Conservation (phyloP, 768 basidiomycete genomes). For the Pleurotus djamor region DNA sequence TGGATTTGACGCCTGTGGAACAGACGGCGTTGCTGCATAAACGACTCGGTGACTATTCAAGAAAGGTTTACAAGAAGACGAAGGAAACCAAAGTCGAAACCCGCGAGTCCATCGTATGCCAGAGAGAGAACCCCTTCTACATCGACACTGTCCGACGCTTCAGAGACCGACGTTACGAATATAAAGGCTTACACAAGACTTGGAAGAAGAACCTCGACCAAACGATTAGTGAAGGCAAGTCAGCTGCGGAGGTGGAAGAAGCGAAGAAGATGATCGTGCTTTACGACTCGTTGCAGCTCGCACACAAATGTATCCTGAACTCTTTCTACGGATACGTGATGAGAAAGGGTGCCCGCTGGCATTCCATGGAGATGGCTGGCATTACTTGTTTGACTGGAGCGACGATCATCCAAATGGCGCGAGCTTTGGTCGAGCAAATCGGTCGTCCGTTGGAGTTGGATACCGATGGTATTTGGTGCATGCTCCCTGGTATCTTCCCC, state of each 20-base stretch:
- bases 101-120: conserved; percentile 94
- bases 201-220: conserved; percentile 98
- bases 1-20: conserved; percentile 80
- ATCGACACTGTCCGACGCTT: conserved; percentile 97
- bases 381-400: conserved; percentile 98
- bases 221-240: conserved; percentile 60
- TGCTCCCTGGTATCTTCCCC: conserved; percentile 97
- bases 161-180: conserved; percentile 97
- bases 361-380: conserved; percentile 99
- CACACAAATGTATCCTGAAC: conserved; percentile 99
- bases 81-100: conserved; percentile 96
- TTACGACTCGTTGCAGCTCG: conserved; percentile 97
- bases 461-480: conserved; percentile 99
- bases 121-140: conserved; percentile 98
- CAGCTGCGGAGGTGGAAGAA: conserved; percentile 88
- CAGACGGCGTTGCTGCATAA: conserved; percentile 94
- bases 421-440: conserved; percentile 95
- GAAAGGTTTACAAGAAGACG: conserved; percentile 97
- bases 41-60: conserved; percentile 96
- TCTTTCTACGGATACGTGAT: conserved; percentile 99
- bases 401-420: conserved; percentile 98
- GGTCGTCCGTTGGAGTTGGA: conserved; percentile 96
- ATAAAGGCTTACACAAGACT: conserved; percentile 97
- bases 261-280: conserved; percentile 99
- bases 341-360: conserved; percentile 99